These are phyloP conservation scores for Hirschfeldia incana DNA, from an alignment of 345 rosid species.

Conservation along the genomic window DNA sequence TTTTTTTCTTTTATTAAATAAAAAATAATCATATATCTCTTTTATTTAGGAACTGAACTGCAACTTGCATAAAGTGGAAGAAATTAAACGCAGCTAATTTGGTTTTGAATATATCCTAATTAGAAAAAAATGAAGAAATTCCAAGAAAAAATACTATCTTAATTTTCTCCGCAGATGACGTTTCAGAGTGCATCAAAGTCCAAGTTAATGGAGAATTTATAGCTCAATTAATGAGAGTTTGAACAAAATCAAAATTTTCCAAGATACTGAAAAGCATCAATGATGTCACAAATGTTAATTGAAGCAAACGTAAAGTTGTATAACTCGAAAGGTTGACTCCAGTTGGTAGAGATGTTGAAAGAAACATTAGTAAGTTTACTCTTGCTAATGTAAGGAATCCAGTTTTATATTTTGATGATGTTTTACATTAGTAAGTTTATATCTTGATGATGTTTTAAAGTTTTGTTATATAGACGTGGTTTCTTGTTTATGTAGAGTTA, in stretches of 20 bases:
- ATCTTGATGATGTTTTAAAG: neutral
- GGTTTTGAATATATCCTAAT: neutral
- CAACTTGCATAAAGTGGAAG: neutral
- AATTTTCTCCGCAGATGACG: neutral
- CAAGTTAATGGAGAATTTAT: neutral
- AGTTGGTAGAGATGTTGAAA: constrained; percentile 12
- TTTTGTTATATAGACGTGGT: neutral
- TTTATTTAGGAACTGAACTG: too few relatives aligned
- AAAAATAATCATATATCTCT: too few relatives aligned
- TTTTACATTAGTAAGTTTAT: too few relatives aligned
- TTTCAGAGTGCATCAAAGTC: neutral
- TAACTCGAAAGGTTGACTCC: too few relatives aligned
- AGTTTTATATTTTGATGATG: neutral
- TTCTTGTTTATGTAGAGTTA: neutral
- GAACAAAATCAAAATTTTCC: neutral
- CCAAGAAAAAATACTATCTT: too few relatives aligned
- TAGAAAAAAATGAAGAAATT: too few relatives aligned
- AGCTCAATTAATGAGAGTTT: neutral
- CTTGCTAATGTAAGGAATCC: neutral
- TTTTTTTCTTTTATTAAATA: too few relatives aligned
- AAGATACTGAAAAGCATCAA: neutral
- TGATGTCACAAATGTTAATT: neutral
- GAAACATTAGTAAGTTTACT: too few relatives aligned
- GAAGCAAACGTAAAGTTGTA: neutral
- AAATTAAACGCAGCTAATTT: neutral